phyloP scores from a whole-genome alignment of 306 rosid species.

The Aeschynomene evenia region DNA sequence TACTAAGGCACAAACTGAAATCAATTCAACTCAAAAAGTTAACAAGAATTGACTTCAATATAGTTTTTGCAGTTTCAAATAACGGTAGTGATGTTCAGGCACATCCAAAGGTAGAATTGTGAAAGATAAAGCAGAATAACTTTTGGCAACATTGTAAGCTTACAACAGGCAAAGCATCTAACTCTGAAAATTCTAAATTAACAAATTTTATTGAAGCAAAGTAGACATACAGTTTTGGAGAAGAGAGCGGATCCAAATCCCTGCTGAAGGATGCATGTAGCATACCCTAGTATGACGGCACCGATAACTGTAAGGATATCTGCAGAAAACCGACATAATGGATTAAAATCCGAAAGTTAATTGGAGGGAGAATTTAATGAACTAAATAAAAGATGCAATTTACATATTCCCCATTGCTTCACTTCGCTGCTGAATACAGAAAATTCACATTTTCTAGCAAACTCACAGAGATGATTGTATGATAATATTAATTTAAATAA shows the following conservation, averaged over 20 bases:
- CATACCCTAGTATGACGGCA: conserved; percentile 81
- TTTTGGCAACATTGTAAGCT: background rate
- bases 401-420: background rate
- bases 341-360: conserved; percentile 1
- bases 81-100: background rate
- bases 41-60: background rate
- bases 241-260: conserved; percentile 75
- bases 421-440: background rate
- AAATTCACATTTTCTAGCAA: background rate
- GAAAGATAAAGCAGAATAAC: background rate
- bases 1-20: background rate
- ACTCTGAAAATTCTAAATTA: conserved; percentile 12
- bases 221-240: conserved; percentile 47
- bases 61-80: background rate
- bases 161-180: conserved; percentile 5
- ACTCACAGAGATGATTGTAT: background rate
- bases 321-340: conserved; percentile 45
- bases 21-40: background rate
- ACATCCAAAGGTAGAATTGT: background rate
- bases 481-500: background rate
- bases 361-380: background rate
- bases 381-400: background rate
- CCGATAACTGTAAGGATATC: conserved; percentile 88
- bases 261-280: conserved; percentile 85
- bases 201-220: conserved; percentile 14